Conservation (phyloP, 805 yeast genomes). For the Nakazawaea holstii region DNA sequence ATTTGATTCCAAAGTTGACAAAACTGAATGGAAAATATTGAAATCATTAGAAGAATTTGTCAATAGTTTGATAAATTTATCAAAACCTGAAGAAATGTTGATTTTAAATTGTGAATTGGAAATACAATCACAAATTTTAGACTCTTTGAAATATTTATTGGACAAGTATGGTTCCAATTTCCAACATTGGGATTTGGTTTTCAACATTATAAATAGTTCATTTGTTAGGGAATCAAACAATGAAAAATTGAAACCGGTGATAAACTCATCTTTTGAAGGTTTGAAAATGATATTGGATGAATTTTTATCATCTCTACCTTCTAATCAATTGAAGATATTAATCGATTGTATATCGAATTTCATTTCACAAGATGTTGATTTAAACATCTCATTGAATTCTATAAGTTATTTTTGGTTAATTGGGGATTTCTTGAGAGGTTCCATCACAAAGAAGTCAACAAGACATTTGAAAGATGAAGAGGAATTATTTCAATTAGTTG, state of each 20-base stretch:
- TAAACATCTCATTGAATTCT: slow-evolving; percentile 87
- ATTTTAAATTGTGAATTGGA: slow-evolving; percentile 60
- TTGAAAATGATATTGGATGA: slow-evolving; percentile 83
- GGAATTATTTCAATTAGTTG: slow-evolving; percentile 22
- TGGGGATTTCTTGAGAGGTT: slow-evolving; percentile 57
- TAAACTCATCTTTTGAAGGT: slow-evolving; percentile 72
- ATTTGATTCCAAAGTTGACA: slow-evolving; percentile 19
- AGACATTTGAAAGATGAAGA: slow-evolving; percentile 14
- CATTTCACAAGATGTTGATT: slow-evolving; percentile 63
- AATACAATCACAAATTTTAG: slow-evolving; percentile 54
- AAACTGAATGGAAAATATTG: slow-evolving; percentile 43
- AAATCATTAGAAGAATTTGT: slow-evolving; percentile 42
- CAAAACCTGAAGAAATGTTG: slow-evolving; percentile 34
- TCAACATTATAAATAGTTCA: slow-evolving; percentile 56
- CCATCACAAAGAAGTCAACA: neutral
- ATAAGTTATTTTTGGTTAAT: slow-evolving; percentile 90
- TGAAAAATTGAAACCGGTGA: slow-evolving; percentile 46
- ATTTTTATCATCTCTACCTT: slow-evolving; percentile 68
- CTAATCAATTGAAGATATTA: slow-evolving; percentile 53
- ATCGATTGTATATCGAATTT: slow-evolving; percentile 71
- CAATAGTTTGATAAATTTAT: slow-evolving; percentile 31
- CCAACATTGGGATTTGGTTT: slow-evolving; percentile 65
- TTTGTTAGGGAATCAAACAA: slow-evolving; percentile 30
- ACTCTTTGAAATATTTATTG: slow-evolving; percentile 64
- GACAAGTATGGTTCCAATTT: slow-evolving; percentile 69